Conservation (phyloP, 805 yeast species). For the Zygosaccharomyces lentus region DNA sequence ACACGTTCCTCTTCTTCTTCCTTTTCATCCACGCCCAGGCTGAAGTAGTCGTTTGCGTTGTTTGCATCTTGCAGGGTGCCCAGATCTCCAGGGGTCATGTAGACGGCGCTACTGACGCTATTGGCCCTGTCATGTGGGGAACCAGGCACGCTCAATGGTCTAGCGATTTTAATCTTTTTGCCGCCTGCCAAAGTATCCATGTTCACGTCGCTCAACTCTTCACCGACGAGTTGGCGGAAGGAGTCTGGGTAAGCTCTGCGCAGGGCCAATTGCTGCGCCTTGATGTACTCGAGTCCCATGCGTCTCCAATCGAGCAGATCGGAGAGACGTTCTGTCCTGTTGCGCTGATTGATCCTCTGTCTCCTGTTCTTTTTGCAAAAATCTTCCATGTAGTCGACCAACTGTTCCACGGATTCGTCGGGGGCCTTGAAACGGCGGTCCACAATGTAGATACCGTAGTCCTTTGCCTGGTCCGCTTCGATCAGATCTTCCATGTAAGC, state of each 20-base stretch:
- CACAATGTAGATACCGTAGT: constrained; percentile 95
- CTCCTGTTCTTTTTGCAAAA: constrained; percentile 87
- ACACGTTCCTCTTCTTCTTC: constrained; percentile 41
- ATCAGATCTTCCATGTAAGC: constrained; percentile 98
- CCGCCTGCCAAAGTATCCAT: constrained; percentile 35
- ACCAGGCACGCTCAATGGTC: constrained; percentile 96
- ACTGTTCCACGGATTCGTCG: constrained; percentile 89
- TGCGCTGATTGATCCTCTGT: constrained; percentile 96
- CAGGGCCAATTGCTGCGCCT: constrained; percentile 87
- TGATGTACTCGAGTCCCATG: constrained; percentile 94
- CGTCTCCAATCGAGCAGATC: constrained; percentile 96
- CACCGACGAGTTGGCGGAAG: constrained; percentile 43
- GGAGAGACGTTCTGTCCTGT: constrained; percentile 89
- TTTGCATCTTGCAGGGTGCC: constrained; percentile 93
- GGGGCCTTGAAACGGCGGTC: constrained; percentile 90
- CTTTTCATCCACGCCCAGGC: constrained; percentile 36
- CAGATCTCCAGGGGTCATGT: constrained; percentile 97
- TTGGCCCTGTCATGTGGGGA: constrained; percentile 65
- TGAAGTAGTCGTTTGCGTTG: constrained; percentile 74
- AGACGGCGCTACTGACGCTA: constrained; percentile 40
- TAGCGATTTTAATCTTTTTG: constrained; percentile 64
- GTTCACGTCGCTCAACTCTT: constrained; percentile 28
- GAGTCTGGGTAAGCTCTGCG: constrained; percentile 91
- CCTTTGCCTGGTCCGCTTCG: constrained; percentile 72
- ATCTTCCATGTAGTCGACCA: constrained; percentile 83